Evolutionary conservation across 345 rosid species (phyloP), one percentile per base, ranked within the genome.

Genomic region (Populus euphratica): DNA sequence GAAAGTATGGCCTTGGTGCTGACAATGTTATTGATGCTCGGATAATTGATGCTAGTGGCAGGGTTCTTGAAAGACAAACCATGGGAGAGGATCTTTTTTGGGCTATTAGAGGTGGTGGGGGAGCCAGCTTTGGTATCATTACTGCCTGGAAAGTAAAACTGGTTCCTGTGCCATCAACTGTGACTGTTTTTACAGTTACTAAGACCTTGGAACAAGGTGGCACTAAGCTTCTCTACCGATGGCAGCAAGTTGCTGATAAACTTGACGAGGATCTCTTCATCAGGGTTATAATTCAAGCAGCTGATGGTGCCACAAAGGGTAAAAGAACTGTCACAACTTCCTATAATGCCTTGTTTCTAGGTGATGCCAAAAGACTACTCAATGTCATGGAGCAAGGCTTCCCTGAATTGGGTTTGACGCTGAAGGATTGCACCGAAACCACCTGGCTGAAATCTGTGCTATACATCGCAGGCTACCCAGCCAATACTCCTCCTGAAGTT

Each of bases 401-500:
- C 61, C 89, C 89, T 8, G 82, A 86, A 78, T 23, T 86, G 65
- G 86, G 84, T 41, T 52, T 86, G 43, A 69, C 82, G 0, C 47
- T 21, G 39, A 68, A 81, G n/a, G 84, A 84, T 35, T 86, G 89
- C 49, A 33, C 11, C 5, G 87, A 84, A 70, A 84, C 77, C 33
- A 84, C 79, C 56, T 86, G 89, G 89, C 80, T 71, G 29, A 66
- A 71, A 27, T 75, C 83, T 0, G 68, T 76, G 8, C 68, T 86
- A 6, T 73, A 77, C 74, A 75, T 81, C 27, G 73, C 64, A 0
- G 84, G 84, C 2, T 78, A 68, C 75, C 82, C 86, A 3, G 63
- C 23, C 3, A 74, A 47, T 10, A 73, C 83, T 0, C 68, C 84
- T 5, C 75, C 81, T 3, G 86, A 83, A 62, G 64, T 81, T 33